A percentile compares a stretch with the other conserved stretches of the same genome.
These are phyloP conservation scores for Macadamia integrifolia DNA, from an alignment of 164 flowering plant genomes.

Conservation along the genomic window DNA sequence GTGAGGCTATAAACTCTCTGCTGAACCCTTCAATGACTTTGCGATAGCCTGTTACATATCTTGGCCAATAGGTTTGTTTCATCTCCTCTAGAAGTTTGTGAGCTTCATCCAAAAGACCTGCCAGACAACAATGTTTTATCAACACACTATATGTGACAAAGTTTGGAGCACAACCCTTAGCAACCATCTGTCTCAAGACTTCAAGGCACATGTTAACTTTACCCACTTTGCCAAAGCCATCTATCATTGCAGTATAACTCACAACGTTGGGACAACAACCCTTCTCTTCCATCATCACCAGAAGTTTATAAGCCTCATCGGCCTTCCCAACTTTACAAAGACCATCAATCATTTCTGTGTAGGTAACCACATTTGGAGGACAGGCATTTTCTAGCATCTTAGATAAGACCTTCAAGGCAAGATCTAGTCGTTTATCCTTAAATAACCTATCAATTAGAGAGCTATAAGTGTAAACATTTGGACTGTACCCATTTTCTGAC, in stretches of 20 bases:
- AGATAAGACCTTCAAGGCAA: slow-evolving; percentile 71
- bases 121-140: slow-evolving; percentile 67
- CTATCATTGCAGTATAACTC: slow-evolving; percentile 89
- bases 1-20: slow-evolving; percentile 56
- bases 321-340: slow-evolving; percentile 85
- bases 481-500: slow-evolving; percentile 63
- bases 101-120: slow-evolving; percentile 71
- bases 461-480: slow-evolving; percentile 69
- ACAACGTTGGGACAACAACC: slow-evolving; percentile 86
- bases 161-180: slow-evolving; percentile 88
- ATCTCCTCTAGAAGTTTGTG: slow-evolving; percentile 73
- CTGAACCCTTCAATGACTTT: slow-evolving; percentile 87
- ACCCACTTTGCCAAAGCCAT: slow-evolving; percentile 84
- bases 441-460: slow-evolving; percentile 79
- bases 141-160: slow-evolving; percentile 74
- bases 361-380: slow-evolving; percentile 80
- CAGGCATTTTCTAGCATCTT: slow-evolving; percentile 83
- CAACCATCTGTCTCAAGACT: slow-evolving; percentile 53
- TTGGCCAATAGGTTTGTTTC: slow-evolving; percentile 93
- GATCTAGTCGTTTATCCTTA: slow-evolving; percentile 79
- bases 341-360: slow-evolving; percentile 90
- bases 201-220: slow-evolving; percentile 59
- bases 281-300: slow-evolving; percentile 88
- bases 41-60: slow-evolving; percentile 40
- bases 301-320: slow-evolving; percentile 72